These are phyloP conservation scores for Botryotinia calthae DNA, from an alignment of 2,329 filamentous ascomycete species.

Conservation along the genomic window DNA sequence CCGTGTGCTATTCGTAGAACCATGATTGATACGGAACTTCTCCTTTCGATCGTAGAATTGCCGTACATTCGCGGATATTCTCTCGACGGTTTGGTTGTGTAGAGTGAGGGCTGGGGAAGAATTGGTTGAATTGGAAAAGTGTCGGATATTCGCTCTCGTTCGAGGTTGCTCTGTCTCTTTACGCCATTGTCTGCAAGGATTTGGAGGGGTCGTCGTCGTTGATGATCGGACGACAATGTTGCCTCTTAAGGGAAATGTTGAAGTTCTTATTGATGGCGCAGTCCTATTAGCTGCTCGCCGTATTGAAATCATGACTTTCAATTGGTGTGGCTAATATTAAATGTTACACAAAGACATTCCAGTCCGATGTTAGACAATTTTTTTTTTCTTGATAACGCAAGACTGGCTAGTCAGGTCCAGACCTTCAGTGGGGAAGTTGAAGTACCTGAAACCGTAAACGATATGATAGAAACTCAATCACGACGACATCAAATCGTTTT, in stretches of 20 bases:
- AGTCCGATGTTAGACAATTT: neutral
- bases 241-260: neutral
- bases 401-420: neutral
- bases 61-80: constrained; percentile 46
- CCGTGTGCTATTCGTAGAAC: constrained; percentile 54
- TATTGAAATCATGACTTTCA: constrained; percentile 7
- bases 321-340: constrained; percentile 3
- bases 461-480: neutral
- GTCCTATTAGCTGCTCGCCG: neutral
- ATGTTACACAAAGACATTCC: neutral
- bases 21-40: constrained; percentile 56
- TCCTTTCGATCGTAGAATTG: constrained; percentile 48
- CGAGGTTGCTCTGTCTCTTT: neutral
- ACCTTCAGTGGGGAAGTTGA: neutral
- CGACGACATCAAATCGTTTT: neutral
- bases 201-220: constrained; percentile 3
- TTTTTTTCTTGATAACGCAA: neutral
- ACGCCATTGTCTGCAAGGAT: neutral
- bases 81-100: constrained; percentile 45
- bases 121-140: neutral
- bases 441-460: neutral
- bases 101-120: constrained; percentile 28
- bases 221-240: neutral
- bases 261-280: neutral
- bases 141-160: neutral